Evolutionary conservation across 1,139 yeast genomes (phyloP).

Genomic region (Martiniozyma asiatica): DNA sequence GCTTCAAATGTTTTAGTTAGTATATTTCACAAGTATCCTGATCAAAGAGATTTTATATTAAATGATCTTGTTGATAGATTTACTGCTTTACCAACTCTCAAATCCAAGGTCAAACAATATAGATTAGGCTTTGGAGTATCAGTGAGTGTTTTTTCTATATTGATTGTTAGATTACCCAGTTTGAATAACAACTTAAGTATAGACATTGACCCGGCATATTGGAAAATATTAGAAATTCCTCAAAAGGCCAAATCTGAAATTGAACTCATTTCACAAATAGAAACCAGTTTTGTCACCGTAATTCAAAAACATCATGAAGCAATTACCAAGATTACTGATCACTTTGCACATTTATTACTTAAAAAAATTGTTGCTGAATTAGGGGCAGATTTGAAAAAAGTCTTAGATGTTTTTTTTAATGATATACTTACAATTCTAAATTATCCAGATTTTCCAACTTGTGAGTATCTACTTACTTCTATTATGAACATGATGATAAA

Average conservation of each 20-base stretch:
- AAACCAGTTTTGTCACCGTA: conserved; percentile 6
- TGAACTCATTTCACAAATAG: conserved; percentile 8
- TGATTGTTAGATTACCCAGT: conserved; percentile 37
- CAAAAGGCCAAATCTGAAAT: conserved; percentile 8
- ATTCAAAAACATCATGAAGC: conserved; percentile 7
- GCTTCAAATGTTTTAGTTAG: conserved; percentile 29
- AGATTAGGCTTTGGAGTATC: conserved; percentile 32
- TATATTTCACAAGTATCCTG: conserved; percentile 33
- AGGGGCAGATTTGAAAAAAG: conserved; percentile 28
- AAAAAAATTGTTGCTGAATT: conserved; percentile 28
- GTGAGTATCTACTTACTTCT: conserved; percentile 36
- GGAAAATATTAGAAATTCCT: conserved; percentile 10
- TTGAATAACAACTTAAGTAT: conserved; percentile 23
- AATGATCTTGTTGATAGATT: conserved; percentile 46
- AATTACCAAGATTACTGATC: conserved; percentile 18
- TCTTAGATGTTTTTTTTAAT: conserved; percentile 39
- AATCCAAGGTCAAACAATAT: conserved; percentile 29
- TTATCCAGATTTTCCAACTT: conserved; percentile 50
- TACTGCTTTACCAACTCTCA: conserved; percentile 36
- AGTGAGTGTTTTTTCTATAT: conserved; percentile 36
- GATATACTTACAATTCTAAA: conserved; percentile 41
- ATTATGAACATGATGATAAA: conserved; percentile 30
- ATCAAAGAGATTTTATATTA: conserved; percentile 47
- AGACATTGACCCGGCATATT: conserved; percentile 15
- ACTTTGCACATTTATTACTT: conserved; percentile 30